These are phyloP conservation scores for Amorphotheca resinae DNA, from an alignment of 495 filamentous ascomycete genomes.

Conservation along the genomic window DNA sequence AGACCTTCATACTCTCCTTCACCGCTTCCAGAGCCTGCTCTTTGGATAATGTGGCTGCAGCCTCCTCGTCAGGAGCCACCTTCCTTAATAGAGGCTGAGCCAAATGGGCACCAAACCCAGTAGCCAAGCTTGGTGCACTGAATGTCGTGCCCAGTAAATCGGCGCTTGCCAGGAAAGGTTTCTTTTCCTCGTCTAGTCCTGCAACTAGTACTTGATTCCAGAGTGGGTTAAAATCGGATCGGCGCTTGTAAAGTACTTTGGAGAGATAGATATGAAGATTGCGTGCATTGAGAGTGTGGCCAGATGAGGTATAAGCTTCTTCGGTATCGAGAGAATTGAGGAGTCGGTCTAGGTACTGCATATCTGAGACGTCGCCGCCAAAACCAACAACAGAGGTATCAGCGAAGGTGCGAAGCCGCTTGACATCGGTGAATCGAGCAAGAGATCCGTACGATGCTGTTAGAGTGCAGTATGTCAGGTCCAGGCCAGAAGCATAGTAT, in stretches of 20 bases:
- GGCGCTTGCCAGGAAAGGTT: slow-evolving; percentile 80
- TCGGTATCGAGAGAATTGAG: slow-evolving; percentile 73
- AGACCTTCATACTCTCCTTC: slow-evolving; percentile 91
- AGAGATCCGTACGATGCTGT: slow-evolving; percentile 94
- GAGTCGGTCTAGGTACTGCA: slow-evolving; percentile 92
- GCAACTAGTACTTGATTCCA: slow-evolving; percentile 93
- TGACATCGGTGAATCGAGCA: slow-evolving; percentile 90
- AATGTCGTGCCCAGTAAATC: slow-evolving; percentile 93
- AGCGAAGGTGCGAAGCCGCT: slow-evolving; percentile 75
- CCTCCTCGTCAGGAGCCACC: slow-evolving; percentile 66
- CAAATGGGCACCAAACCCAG: slow-evolving; percentile 85
- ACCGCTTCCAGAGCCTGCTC: slow-evolving; percentile 71
- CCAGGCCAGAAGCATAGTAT: no score
- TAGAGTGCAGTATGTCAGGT: no score
- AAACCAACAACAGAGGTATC: slow-evolving; percentile 68
- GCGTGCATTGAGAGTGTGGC: slow-evolving; percentile 58
- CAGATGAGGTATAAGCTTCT: slow-evolving; percentile 57
- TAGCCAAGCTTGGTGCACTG: slow-evolving; percentile 73
- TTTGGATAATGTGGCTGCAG: slow-evolving; percentile 52
- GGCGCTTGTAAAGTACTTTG: slow-evolving; percentile 89
- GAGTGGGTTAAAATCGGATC: slow-evolving; percentile 88
- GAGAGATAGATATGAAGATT: slow-evolving; percentile 92
- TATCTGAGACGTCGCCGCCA: slow-evolving; percentile 91
- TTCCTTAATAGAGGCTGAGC: slow-evolving; percentile 83
- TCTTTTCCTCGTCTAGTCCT: slow-evolving; percentile 63